These are phyloP conservation scores for Quercus phellos DNA, from an alignment of 331 rosid species.

Conservation along the genomic window DNA sequence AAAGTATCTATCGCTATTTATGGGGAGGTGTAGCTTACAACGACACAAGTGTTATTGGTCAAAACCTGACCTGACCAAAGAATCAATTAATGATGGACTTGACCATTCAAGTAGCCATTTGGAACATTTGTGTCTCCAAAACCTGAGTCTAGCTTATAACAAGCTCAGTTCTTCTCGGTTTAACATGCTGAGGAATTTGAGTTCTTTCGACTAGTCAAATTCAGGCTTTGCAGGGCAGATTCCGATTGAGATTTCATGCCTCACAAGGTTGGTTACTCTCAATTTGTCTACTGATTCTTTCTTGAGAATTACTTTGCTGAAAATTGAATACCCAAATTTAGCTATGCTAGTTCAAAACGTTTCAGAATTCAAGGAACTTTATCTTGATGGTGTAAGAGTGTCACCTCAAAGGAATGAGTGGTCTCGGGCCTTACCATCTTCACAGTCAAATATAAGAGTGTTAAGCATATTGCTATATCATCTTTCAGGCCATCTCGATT, in stretches of 20 bases:
- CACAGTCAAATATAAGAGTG: constrained; percentile 7
- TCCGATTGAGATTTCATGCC: constrained; percentile 21
- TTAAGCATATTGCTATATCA: constrained; percentile 16
- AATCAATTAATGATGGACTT: neutral
- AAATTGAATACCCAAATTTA: constrained; percentile 36
- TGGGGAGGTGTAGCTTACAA: constrained; percentile 43
- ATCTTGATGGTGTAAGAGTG: constrained; percentile 21
- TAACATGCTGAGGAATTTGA: constrained; percentile 7
- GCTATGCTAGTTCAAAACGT: constrained; percentile 20
- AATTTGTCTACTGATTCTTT: constrained; percentile 6
- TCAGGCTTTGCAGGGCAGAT: constrained; percentile 22
- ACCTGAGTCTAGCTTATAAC: constrained; percentile 22
- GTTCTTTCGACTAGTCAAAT: constrained; percentile 20
- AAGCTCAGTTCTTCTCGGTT: neutral
- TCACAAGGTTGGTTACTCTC: constrained; percentile 31
- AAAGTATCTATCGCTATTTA: constrained; percentile 19
- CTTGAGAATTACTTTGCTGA: neutral
- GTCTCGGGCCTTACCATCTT: neutral
- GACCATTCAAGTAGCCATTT: constrained; percentile 16
- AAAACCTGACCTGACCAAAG: constrained; percentile 32
- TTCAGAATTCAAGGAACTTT: neutral
- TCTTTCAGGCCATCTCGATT: constrained; percentile 17
- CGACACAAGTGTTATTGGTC: constrained; percentile 20
- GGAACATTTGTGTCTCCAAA: constrained; percentile 13
- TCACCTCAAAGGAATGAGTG: neutral